phyloP scores from a whole-genome alignment of 164 flowering plant genomes.

The Vitis amurensis region DNA sequence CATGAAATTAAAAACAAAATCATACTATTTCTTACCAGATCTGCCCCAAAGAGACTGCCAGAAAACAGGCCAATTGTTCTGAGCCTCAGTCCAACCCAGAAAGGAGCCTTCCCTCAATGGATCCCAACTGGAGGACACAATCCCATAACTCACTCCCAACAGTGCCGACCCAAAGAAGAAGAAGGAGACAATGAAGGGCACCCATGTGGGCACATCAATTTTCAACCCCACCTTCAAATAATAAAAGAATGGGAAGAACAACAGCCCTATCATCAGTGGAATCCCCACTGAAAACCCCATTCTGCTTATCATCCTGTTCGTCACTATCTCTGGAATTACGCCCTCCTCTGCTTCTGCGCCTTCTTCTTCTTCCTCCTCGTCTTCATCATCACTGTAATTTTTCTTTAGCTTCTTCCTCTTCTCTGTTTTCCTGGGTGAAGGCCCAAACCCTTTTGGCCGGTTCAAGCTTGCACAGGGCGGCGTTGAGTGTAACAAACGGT shows the following conservation, averaged over 20 bases:
- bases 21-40: slow-evolving; percentile 1
- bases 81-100: slow-evolving; percentile 91
- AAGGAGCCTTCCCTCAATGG: slow-evolving; percentile 66
- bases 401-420: neutral
- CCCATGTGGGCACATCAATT: slow-evolving; percentile 87
- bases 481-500: slow-evolving; percentile 4
- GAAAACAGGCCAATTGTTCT: slow-evolving; percentile 95
- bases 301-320: slow-evolving; percentile 83
- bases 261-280: slow-evolving; percentile 70
- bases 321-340: slow-evolving; percentile 84
- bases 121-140: slow-evolving; percentile 97
- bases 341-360: slow-evolving; percentile 41
- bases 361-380: slow-evolving; percentile 40
- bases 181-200: slow-evolving; percentile 86
- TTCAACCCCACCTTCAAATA: slow-evolving; percentile 82
- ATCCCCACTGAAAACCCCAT: slow-evolving; percentile 79
- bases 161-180: slow-evolving; percentile 94
- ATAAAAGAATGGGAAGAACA: slow-evolving; percentile 90
- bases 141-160: slow-evolving; percentile 86
- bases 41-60: slow-evolving; percentile 74
- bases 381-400: slow-evolving; percentile 13
- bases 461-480: slow-evolving; percentile 47
- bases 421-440: slow-evolving; percentile 35
- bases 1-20: no score
- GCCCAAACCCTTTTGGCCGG: slow-evolving; percentile 76